phyloP scores from a whole-genome alignment of 148 eudicot genomes.

The Fagopyrum homotropicum region DNA sequence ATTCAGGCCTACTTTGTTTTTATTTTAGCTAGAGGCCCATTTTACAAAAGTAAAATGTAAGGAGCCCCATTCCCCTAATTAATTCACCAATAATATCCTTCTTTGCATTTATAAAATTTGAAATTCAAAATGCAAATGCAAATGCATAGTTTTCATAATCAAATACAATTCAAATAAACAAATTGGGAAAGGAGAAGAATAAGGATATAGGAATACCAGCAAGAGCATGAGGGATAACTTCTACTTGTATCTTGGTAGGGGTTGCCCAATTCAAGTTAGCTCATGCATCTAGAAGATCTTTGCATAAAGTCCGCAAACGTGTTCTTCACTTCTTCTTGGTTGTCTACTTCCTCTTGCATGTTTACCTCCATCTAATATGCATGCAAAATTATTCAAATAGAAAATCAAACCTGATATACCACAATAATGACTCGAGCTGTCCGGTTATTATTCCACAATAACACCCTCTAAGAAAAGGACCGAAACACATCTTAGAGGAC shows the following conservation, averaged over 20 bases:
- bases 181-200: background rate
- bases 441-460: too few relatives aligned
- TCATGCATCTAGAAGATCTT: constrained; percentile 70
- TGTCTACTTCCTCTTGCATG: background rate
- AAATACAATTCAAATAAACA: background rate
- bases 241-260: constrained; percentile 70
- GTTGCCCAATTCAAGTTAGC: constrained; percentile 51
- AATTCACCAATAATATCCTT: constrained; percentile 89
- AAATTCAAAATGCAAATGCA: background rate
- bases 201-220: constrained; percentile 27
- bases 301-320: constrained; percentile 60
- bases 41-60: too few relatives aligned
- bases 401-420: too few relatives aligned
- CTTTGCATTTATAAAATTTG: constrained; percentile 23
- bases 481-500: too few relatives aligned
- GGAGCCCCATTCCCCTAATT: constrained; percentile 88
- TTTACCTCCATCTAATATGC: too few relatives aligned
- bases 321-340: constrained; percentile 10
- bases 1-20: too few relatives aligned
- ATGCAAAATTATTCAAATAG: too few relatives aligned
- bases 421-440: too few relatives aligned
- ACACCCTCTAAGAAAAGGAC: too few relatives aligned
- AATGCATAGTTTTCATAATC: background rate
- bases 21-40: too few relatives aligned
- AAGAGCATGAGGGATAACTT: constrained; percentile 71